A percentile compares a stretch with the other conserved stretches of the same genome.
phyloP scores from a whole-genome alignment of 73 alveolate species.

The Urostyla sp. region DNA sequence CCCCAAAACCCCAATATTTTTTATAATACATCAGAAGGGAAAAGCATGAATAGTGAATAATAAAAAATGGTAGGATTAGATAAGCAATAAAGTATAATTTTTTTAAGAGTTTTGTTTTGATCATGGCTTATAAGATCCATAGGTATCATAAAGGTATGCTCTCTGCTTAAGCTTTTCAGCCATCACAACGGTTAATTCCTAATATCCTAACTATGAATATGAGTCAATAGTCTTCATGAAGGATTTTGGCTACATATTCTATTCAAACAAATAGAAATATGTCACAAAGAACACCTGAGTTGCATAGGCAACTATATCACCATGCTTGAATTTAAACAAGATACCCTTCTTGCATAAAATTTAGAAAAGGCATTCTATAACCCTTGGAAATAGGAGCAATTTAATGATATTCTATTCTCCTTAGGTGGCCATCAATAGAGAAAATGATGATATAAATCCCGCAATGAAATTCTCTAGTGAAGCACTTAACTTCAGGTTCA shows the following conservation, averaged over 20 bases:
- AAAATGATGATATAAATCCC: slow-evolving; percentile 37
- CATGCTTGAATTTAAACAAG: slow-evolving; percentile 22
- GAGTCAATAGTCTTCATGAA: slow-evolving; percentile 38
- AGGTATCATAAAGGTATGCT: slow-evolving; percentile 5
- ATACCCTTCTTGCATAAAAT: slow-evolving; percentile 23
- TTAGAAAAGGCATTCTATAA: slow-evolving; percentile 35
- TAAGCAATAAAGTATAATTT: too few relatives aligned
- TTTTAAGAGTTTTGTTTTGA: too few relatives aligned
- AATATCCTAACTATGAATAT: slow-evolving; percentile 13
- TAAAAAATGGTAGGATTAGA: too few relatives aligned
- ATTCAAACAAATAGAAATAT: slow-evolving; percentile 17
- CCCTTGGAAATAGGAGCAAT: slow-evolving; percentile 39
- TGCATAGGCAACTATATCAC: slow-evolving; percentile 22
- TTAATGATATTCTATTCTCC: slow-evolving; percentile 38
- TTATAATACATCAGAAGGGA: too few relatives aligned
- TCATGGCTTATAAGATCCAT: slow-evolving; percentile 2
- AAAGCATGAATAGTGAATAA: too few relatives aligned
- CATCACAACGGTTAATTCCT: background rate
- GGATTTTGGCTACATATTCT: slow-evolving; percentile 4
- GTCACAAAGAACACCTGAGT: slow-evolving; percentile 24
- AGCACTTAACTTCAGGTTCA: background rate
- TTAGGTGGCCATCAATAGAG: slow-evolving; percentile 9
- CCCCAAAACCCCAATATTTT: too few relatives aligned
- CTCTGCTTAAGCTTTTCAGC: slow-evolving; percentile 23
- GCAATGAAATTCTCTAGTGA: slow-evolving; percentile 11